Conservation (phyloP, 805 yeast species). For the Millerozyma acaciae region DNA sequence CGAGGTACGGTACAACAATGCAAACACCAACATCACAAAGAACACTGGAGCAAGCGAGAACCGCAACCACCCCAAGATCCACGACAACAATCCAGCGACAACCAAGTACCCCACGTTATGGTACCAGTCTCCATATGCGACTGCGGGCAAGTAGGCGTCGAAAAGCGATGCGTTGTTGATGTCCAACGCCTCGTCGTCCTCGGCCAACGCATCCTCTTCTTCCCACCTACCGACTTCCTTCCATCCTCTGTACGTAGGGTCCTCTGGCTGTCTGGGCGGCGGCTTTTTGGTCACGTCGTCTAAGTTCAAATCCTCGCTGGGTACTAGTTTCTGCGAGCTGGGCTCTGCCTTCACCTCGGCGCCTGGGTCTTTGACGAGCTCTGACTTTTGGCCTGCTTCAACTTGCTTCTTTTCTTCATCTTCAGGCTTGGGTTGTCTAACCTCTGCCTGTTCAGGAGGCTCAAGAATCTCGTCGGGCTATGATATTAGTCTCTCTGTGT, state of each 20-base stretch:
- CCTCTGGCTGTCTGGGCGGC: slow-evolving; percentile 48
- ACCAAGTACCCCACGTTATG: slow-evolving; percentile 77
- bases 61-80: slow-evolving; percentile 72
- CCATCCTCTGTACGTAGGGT: slow-evolving; percentile 85
- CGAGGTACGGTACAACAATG: slow-evolving; percentile 77
- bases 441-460: slow-evolving; percentile 28
- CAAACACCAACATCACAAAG: slow-evolving; percentile 57
- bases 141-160: slow-evolving; percentile 72
- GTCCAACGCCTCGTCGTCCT: slow-evolving; percentile 72
- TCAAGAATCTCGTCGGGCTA: slow-evolving; percentile 33
- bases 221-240: slow-evolving; percentile 89
- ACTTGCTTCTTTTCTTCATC: slow-evolving; percentile 6
- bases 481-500: slow-evolving; percentile 12
- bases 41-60: slow-evolving; percentile 81
- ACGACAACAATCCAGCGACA: slow-evolving; percentile 66
- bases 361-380: slow-evolving; percentile 4
- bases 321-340: too few relatives aligned
- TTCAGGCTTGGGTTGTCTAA: slow-evolving; percentile 13
- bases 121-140: slow-evolving; percentile 91
- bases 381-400: slow-evolving; percentile 1
- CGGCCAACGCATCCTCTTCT: slow-evolving; percentile 56
- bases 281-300: slow-evolving; percentile 32
- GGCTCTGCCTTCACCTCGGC: slow-evolving; percentile 11
- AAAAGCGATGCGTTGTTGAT: slow-evolving; percentile 68
- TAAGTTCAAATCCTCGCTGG: slow-evolving; percentile 38